A percentile compares a stretch with the other conserved stretches of the same genome.
phyloP scores from a whole-genome alignment of 2,329 filamentous ascomycete genomes.

The Dothideomycetes sp. region DNA sequence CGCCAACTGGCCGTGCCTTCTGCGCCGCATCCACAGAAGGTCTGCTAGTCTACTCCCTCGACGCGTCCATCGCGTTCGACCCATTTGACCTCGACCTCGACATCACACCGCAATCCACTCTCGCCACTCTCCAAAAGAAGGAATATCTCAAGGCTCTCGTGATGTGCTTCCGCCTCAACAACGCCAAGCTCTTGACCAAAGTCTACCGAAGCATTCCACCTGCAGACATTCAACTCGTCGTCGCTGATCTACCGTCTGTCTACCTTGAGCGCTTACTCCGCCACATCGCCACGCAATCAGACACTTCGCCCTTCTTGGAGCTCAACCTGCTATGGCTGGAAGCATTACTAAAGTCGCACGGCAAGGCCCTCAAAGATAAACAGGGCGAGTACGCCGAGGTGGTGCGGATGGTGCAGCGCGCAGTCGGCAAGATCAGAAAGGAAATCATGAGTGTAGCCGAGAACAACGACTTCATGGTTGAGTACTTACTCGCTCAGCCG shows the following conservation, averaged over 20 bases:
- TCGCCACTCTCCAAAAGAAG: constrained; percentile 59
- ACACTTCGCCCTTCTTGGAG: constrained; percentile 86
- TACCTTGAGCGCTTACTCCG: constrained; percentile 79
- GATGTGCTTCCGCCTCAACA: constrained; percentile 95
- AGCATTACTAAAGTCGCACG: constrained; percentile 67
- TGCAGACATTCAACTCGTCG: constrained; percentile 63
- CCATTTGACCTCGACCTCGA: constrained; percentile 93
- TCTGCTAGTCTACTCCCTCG: constrained; percentile 83
- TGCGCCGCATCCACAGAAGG: constrained; percentile 94
- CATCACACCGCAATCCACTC: constrained; percentile 66
- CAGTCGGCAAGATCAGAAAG: constrained; percentile 66
- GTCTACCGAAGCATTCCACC: constrained; percentile 79
- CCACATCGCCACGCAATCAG: constrained; percentile 78
- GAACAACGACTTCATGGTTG: constrained; percentile 79
- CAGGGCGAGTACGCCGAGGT: constrained; percentile 72
- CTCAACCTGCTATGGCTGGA: constrained; percentile 93
- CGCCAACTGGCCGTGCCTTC: constrained; percentile 79
- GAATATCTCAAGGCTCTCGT: constrained; percentile 87
- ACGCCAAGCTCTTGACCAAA: constrained; percentile 65
- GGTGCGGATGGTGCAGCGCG: constrained; percentile 69
- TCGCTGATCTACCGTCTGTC: constrained; percentile 67
- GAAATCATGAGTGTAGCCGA: constrained; percentile 77
- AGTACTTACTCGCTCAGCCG: constrained; percentile 53
- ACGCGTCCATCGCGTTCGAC: constrained; percentile 76
- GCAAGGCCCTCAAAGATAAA: constrained; percentile 73